phyloP scores from a whole-genome alignment of 495 filamentous ascomycete genomes.

The Xylaria intraflava region DNA sequence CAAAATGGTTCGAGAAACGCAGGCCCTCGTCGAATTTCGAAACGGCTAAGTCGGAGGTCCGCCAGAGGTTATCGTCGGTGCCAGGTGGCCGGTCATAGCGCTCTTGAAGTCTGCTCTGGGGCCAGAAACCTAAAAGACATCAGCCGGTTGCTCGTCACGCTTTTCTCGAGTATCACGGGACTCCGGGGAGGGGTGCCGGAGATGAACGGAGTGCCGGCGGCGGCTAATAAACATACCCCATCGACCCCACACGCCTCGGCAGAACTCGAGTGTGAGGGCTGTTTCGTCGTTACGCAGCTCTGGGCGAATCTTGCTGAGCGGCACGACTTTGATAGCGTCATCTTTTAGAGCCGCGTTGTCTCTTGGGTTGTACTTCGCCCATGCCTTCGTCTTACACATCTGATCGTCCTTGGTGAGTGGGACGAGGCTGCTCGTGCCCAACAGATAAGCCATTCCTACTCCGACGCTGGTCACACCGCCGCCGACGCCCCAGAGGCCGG shows the following conservation, averaged over 20 bases:
- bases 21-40: conserved; percentile 57
- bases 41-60: conserved; percentile 42
- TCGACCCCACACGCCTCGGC: conserved; percentile 60
- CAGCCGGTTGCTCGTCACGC: neutral
- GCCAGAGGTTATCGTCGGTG: conserved; percentile 62
- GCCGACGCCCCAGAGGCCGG: conserved; percentile 30
- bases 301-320: conserved; percentile 56
- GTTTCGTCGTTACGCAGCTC: conserved; percentile 55
- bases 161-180: neutral
- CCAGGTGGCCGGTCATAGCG: conserved; percentile 55
- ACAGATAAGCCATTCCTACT: conserved; percentile 21
- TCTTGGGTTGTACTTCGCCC: conserved; percentile 53
- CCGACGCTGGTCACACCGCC: conserved; percentile 27
- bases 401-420: conserved; percentile 50
- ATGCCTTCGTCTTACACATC: conserved; percentile 52
- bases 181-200: neutral
- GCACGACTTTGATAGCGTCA: conserved; percentile 54
- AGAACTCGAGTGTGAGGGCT: conserved; percentile 56
- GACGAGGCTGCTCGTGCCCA: conserved; percentile 26
- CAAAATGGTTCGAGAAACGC: conserved; percentile 67
- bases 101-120: conserved; percentile 55
- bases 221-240: conserved; percentile 44
- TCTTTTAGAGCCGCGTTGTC: conserved; percentile 57
- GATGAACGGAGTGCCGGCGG: neutral
- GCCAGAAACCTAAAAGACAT: conserved; percentile 47